Percentiles rank a stretch among this genome's conserved stretches.
phyloP scores from a whole-genome alignment of 352 stramenopile genomes.

The Pythium myriotylum region DNA sequence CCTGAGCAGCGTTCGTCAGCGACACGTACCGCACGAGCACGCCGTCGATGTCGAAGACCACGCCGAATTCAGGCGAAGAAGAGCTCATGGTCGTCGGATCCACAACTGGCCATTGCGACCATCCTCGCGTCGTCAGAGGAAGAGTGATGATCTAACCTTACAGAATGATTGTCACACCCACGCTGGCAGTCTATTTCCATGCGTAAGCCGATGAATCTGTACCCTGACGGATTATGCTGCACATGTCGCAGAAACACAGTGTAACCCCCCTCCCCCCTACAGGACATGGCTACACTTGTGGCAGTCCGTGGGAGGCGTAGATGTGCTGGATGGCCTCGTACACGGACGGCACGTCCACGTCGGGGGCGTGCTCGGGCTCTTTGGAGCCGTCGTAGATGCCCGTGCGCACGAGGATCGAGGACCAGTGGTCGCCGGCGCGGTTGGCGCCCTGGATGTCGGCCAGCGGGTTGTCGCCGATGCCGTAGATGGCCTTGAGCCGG shows the following conservation, averaged over 20 bases:
- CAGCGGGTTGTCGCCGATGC: slow-evolving; percentile 88
- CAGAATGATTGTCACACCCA: not conserved
- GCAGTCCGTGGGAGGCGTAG: slow-evolving; percentile 60
- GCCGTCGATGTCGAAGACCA: slow-evolving; percentile 92
- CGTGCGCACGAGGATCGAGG: slow-evolving; percentile 85
- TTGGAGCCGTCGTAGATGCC: slow-evolving; percentile 79
- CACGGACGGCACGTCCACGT: slow-evolving; percentile 65
- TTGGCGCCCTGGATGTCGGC: slow-evolving; percentile 89
- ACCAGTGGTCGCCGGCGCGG: slow-evolving; percentile 79
- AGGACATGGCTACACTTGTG: slow-evolving; percentile 14
- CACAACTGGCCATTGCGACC: not conserved
- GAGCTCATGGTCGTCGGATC: slow-evolving; percentile 3
- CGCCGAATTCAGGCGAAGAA: slow-evolving; percentile 57
- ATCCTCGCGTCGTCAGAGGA: not conserved
- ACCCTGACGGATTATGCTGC: not conserved
- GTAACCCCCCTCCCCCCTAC: slow-evolving; percentile 5
- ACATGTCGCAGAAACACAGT: not conserved
- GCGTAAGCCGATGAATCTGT: not conserved
- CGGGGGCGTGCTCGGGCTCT: slow-evolving; percentile 62
- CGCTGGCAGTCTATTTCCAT: not conserved
- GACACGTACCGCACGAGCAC: slow-evolving; percentile 84
- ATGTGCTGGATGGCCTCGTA: slow-evolving; percentile 81
- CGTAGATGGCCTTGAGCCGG: slow-evolving; percentile 74
- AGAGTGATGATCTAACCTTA: not conserved
- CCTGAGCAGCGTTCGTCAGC: too few relatives aligned